Percentiles rank a stretch among this genome's conserved stretches.
Conservation (phyloP, 1,139 yeast species). For the Nakaseomyces nivariensis region DNA sequence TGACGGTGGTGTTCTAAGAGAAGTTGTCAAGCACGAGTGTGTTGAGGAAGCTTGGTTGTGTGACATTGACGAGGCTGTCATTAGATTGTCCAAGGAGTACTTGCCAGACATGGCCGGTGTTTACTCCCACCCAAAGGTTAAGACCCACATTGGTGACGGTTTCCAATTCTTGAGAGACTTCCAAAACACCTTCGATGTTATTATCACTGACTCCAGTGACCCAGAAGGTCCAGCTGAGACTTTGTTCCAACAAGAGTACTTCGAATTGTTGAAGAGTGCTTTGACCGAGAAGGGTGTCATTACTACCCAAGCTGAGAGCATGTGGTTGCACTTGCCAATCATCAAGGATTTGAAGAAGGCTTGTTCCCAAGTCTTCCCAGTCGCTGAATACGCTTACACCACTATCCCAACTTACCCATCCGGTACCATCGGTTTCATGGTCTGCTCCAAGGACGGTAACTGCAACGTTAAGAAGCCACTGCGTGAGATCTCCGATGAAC, state of each 20-base stretch:
- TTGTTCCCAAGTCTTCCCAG: constrained; percentile 74
- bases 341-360: constrained; percentile 66
- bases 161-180: constrained; percentile 78
- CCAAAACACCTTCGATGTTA: constrained; percentile 68
- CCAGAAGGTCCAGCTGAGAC: constrained; percentile 96
- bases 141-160: constrained; percentile 81
- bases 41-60: constrained; percentile 82
- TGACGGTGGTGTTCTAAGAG: constrained; percentile 93
- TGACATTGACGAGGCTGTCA: constrained; percentile 88
- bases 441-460: constrained; percentile 63
- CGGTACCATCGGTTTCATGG: constrained; percentile 92
- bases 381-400: constrained; percentile 78
- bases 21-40: constrained; percentile 73
- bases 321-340: constrained; percentile 78
- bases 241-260: constrained; percentile 79
- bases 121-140: constrained; percentile 71
- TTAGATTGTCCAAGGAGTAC: constrained; percentile 69
- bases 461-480: constrained; percentile 58
- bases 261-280: constrained; percentile 67
- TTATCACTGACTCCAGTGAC: constrained; percentile 89
- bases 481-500: constrained; percentile 53
- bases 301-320: constrained; percentile 84
- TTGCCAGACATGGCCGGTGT: constrained; percentile 78
- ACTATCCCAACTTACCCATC: constrained; percentile 90
- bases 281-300: constrained; percentile 81